These are phyloP conservation scores for Capsicum pubescens DNA, from an alignment of 257 asterid species.

Conservation along the genomic window DNA sequence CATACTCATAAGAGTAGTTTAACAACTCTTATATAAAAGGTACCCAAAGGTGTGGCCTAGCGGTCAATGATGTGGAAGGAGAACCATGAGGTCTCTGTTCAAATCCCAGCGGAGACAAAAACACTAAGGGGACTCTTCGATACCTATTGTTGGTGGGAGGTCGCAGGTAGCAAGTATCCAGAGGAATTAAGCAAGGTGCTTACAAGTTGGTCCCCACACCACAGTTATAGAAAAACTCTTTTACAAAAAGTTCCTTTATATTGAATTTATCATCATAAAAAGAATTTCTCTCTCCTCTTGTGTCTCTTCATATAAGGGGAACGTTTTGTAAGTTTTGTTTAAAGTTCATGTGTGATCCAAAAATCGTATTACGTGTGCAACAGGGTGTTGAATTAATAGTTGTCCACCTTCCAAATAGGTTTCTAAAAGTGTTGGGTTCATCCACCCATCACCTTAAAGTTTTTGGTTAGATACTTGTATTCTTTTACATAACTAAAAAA, in stretches of 20 bases:
- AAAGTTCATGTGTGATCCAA: neutral
- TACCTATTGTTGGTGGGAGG: neutral
- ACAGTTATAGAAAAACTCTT: too few relatives aligned
- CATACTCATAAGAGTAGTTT: neutral
- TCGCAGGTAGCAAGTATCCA: neutral
- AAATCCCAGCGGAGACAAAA: too few relatives aligned
- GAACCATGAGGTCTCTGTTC: too few relatives aligned
- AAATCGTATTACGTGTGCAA: neutral
- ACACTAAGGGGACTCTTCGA: too few relatives aligned
- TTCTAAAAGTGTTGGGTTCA: neutral
- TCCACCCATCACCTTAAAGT: neutral
- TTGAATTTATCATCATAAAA: neutral
- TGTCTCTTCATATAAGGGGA: neutral
- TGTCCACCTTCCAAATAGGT: neutral
- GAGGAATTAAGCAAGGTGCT: neutral
- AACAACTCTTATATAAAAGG: neutral
- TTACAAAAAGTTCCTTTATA: neutral
- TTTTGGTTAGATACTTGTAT: neutral
- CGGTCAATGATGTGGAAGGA: too few relatives aligned
- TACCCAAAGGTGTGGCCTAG: neutral
- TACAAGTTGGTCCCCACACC: neutral
- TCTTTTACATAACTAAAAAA: neutral
- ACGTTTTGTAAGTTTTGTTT: neutral
- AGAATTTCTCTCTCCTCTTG: neutral
- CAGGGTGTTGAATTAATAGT: neutral